Percentiles rank a stretch among this genome's conserved stretches.
phyloP scores from a whole-genome alignment of 108 stramenopile genomes.

The Skeletonema costatum region DNA sequence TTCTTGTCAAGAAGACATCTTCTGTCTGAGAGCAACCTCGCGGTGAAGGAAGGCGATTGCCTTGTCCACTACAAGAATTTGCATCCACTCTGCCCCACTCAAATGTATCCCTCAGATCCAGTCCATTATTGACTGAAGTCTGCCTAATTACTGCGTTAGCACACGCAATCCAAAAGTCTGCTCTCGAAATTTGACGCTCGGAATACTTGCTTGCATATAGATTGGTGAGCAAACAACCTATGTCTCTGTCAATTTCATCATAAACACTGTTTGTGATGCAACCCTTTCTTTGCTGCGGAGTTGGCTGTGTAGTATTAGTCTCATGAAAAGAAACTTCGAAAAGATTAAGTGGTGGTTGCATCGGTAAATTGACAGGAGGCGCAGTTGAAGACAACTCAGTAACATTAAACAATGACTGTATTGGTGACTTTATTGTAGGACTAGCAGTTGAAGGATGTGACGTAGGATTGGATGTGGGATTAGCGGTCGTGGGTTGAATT shows the following conservation, averaged over 20 bases:
- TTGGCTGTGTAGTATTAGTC: constrained; percentile 1
- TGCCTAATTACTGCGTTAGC: constrained; percentile 46
- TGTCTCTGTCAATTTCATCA: constrained; percentile 27
- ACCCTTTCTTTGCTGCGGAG: background rate
- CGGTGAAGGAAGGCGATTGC: constrained; percentile 31
- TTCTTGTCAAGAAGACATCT: constrained; percentile 33
- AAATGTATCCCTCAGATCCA: constrained; percentile 37
- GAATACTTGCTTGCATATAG: constrained; percentile 31
- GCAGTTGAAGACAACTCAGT: background rate
- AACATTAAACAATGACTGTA: background rate
- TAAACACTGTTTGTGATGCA: constrained; percentile 21
- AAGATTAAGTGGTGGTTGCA: background rate
- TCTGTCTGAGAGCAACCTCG: constrained; percentile 24
- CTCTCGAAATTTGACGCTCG: constrained; percentile 26
- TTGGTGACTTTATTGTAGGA: background rate
- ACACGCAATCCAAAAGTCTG: constrained; percentile 52
- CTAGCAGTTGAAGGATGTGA: background rate
- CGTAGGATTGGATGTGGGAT: background rate
- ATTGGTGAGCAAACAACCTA: constrained; percentile 22
- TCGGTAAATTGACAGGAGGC: background rate
- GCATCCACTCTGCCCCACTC: constrained; percentile 28
- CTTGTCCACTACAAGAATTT: constrained; percentile 23
- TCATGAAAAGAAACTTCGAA: background rate
- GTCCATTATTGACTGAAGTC: constrained; percentile 36
- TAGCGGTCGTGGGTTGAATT: background rate